A percentile compares a stretch with the other conserved stretches of the same genome.
Evolutionary conservation across 2,329 filamentous ascomycete genomes (phyloP).

Genomic region (Fusarium devonianum): DNA sequence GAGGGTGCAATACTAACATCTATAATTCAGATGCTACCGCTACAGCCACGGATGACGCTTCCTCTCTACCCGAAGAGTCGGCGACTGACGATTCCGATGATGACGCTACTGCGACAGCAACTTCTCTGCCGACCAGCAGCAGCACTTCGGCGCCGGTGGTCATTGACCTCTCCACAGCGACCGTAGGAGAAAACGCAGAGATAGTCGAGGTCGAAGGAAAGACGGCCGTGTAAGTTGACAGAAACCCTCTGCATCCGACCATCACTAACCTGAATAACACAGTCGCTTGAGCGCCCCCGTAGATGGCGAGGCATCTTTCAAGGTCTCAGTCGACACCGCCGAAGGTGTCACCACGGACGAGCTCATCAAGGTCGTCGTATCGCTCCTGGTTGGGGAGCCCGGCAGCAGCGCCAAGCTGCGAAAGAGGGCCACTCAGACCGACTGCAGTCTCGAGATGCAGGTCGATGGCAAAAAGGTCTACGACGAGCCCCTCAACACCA

Average conservation of each 20-base stretch:
- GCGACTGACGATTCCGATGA: not conserved
- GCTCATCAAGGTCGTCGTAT: conserved; percentile 25
- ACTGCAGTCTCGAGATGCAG: conserved; percentile 21
- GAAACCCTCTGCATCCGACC: not conserved
- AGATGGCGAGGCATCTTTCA: conserved; percentile 24
- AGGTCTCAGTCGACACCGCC: conserved; percentile 10
- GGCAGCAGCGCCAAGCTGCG: conserved; percentile 23
- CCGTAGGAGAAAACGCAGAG: conserved; percentile 24
- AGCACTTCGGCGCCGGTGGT: conserved; percentile 10
- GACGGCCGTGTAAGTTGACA: conserved; percentile 14
- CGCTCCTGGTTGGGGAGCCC: conserved; percentile 23
- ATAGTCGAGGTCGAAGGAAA: conserved; percentile 22
- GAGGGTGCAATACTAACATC: conserved; percentile 10
- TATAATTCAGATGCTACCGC: conserved; percentile 7
- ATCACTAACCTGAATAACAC: not conserved
- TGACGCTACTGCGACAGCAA: conserved; percentile 7
- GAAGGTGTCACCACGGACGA: conserved; percentile 17
- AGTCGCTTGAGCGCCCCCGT: conserved; percentile 25
- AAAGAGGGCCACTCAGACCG: conserved; percentile 17
- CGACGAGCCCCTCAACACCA: conserved; percentile 19
- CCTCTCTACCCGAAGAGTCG: not conserved
- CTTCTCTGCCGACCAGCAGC: conserved; percentile 14
- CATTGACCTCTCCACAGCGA: conserved; percentile 24
- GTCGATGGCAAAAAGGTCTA: conserved; percentile 24
- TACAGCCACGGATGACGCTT: conserved; percentile 13